A percentile compares a stretch with the other conserved stretches of the same genome.
Conservation (phyloP, 1,284 basidiomycete genomes). For the Tilletia indica region DNA sequence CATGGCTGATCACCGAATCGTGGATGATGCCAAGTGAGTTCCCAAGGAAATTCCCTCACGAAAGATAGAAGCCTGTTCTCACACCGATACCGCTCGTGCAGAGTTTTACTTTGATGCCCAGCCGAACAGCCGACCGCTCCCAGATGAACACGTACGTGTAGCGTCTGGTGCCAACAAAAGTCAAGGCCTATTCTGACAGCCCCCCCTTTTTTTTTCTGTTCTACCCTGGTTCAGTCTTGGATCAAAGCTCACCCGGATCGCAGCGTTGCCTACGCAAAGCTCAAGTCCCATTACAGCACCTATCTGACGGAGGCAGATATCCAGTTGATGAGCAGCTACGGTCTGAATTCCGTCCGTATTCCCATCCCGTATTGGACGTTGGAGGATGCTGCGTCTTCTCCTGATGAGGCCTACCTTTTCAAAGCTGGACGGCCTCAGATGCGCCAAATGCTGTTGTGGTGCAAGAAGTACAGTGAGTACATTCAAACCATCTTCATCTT, state of each 20-base stretch:
- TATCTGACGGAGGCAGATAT: conserved; percentile 58
- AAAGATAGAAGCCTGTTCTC: background rate
- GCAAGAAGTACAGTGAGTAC: conserved; percentile 20
- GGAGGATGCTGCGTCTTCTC: background rate
- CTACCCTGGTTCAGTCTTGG: background rate
- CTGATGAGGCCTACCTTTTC: conserved; percentile 21
- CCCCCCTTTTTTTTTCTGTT: background rate
- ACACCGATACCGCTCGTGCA: background rate
- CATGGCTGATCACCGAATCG: conserved; percentile 23
- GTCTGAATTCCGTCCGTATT: conserved; percentile 55
- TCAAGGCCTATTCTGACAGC: background rate
- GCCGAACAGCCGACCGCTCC: background rate
- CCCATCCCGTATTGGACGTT: conserved; percentile 21
- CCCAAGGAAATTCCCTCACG: background rate
- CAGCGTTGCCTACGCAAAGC: conserved; percentile 18
- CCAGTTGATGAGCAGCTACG: conserved; percentile 47
- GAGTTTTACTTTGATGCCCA: conserved; percentile 7
- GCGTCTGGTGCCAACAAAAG: background rate
- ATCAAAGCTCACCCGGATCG: conserved; percentile 7
- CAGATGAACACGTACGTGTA: background rate
- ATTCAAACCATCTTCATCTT: too few species aligned
- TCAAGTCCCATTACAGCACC: conserved; percentile 51
- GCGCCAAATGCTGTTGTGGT: conserved; percentile 23
- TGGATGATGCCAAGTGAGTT: conserved; percentile 18
- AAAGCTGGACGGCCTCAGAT: conserved; percentile 18